These are phyloP conservation scores for Aureobasidium lini DNA, from an alignment of 2,329 filamentous ascomycete genomes.

Conservation along the genomic window DNA sequence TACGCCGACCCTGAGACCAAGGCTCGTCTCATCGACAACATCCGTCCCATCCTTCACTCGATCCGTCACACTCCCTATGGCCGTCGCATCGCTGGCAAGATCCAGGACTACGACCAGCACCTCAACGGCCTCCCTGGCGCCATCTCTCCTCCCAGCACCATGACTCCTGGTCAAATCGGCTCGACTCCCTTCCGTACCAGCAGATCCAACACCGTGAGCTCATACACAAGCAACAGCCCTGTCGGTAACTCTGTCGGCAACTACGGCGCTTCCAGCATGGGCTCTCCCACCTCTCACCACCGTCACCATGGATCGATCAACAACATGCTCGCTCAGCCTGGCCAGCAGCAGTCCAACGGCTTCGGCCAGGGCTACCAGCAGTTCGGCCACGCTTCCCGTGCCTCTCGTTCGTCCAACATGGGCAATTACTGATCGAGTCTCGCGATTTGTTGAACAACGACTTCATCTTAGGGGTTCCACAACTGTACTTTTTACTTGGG, in stretches of 20 bases:
- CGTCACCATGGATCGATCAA: conserved; percentile 2
- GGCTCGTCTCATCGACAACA: conserved; percentile 68
- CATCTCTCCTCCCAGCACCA: background rate
- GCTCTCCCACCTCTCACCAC: conserved; percentile 6
- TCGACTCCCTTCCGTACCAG: conserved; percentile 1
- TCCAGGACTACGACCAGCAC: conserved; percentile 48
- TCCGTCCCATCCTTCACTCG: conserved; percentile 73
- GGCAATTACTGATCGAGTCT: conserved; percentile 10
- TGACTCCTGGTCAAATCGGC: conserved; percentile 8
- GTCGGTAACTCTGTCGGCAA: background rate
- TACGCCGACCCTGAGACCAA: conserved; percentile 70
- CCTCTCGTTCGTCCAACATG: conserved; percentile 5
- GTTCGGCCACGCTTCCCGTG: conserved; percentile 2
- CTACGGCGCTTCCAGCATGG: conserved; percentile 4
- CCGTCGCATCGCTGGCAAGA: conserved; percentile 86
- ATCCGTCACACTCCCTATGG: conserved; percentile 92
- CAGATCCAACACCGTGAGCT: background rate
- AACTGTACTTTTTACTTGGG: conserved; percentile 1
- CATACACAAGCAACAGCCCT: conserved; percentile 8
- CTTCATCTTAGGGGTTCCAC: background rate
- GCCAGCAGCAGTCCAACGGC: conserved; percentile 10
- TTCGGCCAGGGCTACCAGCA: conserved; percentile 1
- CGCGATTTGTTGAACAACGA: background rate
- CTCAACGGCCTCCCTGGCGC: background rate
- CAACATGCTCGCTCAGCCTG: conserved; percentile 11